Conservation (phyloP, 305 asterid genomes). For the Fraxinus ornus region DNA sequence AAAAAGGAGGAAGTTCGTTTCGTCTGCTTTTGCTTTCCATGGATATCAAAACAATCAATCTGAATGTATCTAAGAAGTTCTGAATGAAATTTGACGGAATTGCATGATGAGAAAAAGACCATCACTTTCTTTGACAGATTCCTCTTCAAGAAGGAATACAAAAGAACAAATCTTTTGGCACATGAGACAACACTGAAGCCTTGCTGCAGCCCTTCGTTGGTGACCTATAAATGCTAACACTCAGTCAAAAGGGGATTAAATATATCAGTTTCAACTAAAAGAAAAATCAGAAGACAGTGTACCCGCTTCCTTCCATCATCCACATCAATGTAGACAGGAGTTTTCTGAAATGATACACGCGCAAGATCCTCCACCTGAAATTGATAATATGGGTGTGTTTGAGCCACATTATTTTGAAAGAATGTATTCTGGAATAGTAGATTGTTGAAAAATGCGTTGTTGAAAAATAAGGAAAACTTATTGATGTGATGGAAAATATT, state of each 20-base stretch:
- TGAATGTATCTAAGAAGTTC: conserved; percentile 75
- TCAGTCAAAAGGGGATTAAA: not conserved
- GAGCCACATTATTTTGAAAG: too few relatives aligned
- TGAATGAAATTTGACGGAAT: conserved; percentile 78
- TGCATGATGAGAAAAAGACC: conserved; percentile 95
- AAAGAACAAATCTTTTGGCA: conserved; percentile 75
- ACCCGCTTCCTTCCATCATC: conserved; percentile 87
- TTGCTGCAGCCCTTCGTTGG: conserved; percentile 93
- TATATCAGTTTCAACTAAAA: conserved; percentile 3
- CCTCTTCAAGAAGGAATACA: conserved; percentile 83
- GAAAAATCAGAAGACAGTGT: conserved; percentile 11
- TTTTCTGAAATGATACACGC: conserved; percentile 69
- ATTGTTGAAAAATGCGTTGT: too few relatives aligned
- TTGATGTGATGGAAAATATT: too few relatives aligned
- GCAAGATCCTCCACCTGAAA: conserved; percentile 96
- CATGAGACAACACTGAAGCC: conserved; percentile 86
- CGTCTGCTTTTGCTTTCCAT: conserved; percentile 92
- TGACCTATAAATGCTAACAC: conserved; percentile 46
- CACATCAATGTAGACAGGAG: conserved; percentile 74
- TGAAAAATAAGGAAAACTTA: too few relatives aligned
- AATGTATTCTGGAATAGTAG: too few relatives aligned
- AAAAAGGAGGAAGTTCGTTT: conserved; percentile 75
- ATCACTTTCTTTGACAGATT: conserved; percentile 87
- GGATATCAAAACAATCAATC: conserved; percentile 72
- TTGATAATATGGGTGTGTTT: not conserved